Evolutionary conservation across 2,329 filamentous ascomycete genomes (phyloP).

Genomic region (Cladophialophora psammophila): DNA sequence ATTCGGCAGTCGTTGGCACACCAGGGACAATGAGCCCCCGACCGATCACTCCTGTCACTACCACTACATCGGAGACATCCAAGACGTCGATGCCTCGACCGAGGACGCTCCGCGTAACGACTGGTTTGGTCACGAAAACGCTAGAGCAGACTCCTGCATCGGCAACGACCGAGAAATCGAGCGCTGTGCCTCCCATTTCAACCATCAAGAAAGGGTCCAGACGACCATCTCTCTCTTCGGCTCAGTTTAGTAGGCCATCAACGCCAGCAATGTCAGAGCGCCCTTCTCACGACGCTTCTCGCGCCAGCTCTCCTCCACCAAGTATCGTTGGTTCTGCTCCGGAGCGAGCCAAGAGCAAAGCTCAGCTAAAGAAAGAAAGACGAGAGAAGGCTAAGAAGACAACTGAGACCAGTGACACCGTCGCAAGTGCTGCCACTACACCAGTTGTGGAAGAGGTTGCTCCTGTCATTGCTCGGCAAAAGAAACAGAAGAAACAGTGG

Average conservation of each 20-base stretch:
- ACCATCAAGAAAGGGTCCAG: conserved; percentile 32
- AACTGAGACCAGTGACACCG: conserved; percentile 51
- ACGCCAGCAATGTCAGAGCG: conserved; percentile 67
- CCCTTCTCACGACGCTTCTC: conserved; percentile 56
- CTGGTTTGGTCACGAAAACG: conserved; percentile 31
- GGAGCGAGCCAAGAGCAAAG: conserved; percentile 67
- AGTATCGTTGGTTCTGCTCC: conserved; percentile 66
- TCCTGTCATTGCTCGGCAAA: conserved; percentile 69
- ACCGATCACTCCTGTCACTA: conserved; percentile 28
- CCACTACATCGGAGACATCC: conserved; percentile 29
- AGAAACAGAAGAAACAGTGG: conserved; percentile 58
- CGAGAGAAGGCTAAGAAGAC: conserved; percentile 58
- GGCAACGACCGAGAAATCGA: conserved; percentile 37
- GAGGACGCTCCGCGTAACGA: conserved; percentile 38
- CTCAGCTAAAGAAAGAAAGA: conserved; percentile 67
- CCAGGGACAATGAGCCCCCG: conserved; percentile 31
- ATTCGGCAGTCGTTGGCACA: conserved; percentile 29
- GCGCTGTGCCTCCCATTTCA: conserved; percentile 26
- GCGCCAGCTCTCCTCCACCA: conserved; percentile 66
- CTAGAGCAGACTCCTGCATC: conserved; percentile 34
- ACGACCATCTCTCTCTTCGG: conserved; percentile 50
- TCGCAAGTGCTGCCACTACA: conserved; percentile 36
- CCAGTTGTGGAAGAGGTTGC: conserved; percentile 59
- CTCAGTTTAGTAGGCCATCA: conserved; percentile 67
- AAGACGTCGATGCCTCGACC: conserved; percentile 30